Evolutionary conservation across 495 filamentous ascomycete species (phyloP), one percentile per base, ranked within the genome.

Genomic region (Hypoxylon rickii): DNA sequence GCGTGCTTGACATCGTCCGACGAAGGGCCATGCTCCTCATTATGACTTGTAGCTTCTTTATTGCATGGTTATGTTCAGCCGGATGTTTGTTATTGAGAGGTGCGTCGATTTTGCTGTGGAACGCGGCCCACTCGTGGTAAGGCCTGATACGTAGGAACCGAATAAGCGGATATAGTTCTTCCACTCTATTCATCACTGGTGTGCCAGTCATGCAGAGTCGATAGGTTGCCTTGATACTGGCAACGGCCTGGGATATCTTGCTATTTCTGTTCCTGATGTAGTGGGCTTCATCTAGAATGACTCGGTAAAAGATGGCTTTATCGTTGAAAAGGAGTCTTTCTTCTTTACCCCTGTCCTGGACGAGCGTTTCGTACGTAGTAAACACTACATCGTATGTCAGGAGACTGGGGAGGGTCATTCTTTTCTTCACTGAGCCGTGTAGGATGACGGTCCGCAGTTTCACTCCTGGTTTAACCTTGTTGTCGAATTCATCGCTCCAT

Each of bases 271-370:
- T 96, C 73, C 96, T 97, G 78, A 97, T 92, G 63, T 83, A 90
- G 57, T 98, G 94, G 1, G 94, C 92, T 73, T 98, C 94, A 58
- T 96, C 92, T 19, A 97, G 79, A 50, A 98, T 89, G 44, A 97
- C 79, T 22, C 90, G 85, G 69, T 95, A 86, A 80, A 91, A 98
- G n/a, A 53, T 79, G 74, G 62, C 81, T 84, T 11, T 76, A 73
- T 0, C 82, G 85, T 22, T 96, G 72, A 15, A 95, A 49, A 0
- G 43, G 17, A 53, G n/a, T 46, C 53, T 43, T 61, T 59, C 11
- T 51, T 31, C n/a, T 58, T 41, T 51, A 36, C 36, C 65, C 65
- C 8, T 78, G 75, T 96, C 91, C 2, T 82, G 77, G 3, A 76
- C 81, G 20, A 98, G 61, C 0, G 86, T 93, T 17, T 92, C 92